phyloP scores from a whole-genome alignment of 805 yeast species.

The Wickerhamomyces subpelliculosus region DNA sequence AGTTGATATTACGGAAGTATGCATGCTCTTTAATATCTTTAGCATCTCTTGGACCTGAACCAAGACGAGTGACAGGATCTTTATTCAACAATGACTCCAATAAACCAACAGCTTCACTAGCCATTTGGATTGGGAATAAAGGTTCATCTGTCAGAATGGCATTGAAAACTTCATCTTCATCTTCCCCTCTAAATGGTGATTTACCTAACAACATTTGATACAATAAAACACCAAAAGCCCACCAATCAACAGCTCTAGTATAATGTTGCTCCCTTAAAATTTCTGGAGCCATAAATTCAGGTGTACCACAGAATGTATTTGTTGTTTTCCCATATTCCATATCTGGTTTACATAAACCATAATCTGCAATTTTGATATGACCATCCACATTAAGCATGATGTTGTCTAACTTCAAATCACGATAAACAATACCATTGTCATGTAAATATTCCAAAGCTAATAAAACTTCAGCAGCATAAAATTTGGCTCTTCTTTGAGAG shows the following conservation, averaged over 20 bases:
- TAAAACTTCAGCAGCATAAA: conserved; percentile 94
- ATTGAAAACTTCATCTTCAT: conserved; percentile 93
- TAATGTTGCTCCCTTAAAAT: conserved; percentile 88
- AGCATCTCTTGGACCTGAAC: conserved; percentile 85
- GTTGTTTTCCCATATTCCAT: conserved; percentile 85
- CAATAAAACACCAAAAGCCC: conserved; percentile 97
- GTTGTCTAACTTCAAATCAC: conserved; percentile 94
- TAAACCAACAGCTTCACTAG: conserved; percentile 90
- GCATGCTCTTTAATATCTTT: conserved; percentile 93
- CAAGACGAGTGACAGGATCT: conserved; percentile 79
- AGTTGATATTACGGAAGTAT: conserved; percentile 82
- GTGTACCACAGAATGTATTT: conserved; percentile 96
- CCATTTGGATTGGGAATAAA: conserved; percentile 93
- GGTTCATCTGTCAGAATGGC: conserved; percentile 97
- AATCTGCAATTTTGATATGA: conserved; percentile 94
- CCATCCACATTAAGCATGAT: conserved; percentile 85
- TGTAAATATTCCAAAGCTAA: conserved; percentile 89
- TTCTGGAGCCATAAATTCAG: conserved; percentile 99
- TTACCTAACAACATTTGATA: conserved; percentile 96
- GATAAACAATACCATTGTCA: conserved; percentile 90
- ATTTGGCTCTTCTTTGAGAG: conserved; percentile 87
- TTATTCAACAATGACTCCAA: conserved; percentile 86
- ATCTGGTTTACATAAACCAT: conserved; percentile 92
- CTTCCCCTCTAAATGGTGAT: conserved; percentile 96
- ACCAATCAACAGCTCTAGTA: conserved; percentile 96